Evolutionary conservation across 352 stramenopile genomes (phyloP).

Genomic region (Phytopythium ostracodes): DNA sequence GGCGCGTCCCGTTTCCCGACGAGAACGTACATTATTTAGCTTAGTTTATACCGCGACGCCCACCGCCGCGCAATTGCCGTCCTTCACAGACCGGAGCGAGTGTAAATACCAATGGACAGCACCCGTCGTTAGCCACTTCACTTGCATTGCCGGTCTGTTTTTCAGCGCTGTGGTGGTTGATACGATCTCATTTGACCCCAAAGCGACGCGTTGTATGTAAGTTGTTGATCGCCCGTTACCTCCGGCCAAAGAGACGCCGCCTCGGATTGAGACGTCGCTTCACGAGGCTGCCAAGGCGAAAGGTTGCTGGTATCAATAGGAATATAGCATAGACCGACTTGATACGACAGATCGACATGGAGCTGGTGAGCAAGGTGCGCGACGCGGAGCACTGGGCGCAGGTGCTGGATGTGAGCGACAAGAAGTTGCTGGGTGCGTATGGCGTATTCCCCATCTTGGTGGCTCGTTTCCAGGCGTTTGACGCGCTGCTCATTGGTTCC

Average conservation of each 20-base stretch:
- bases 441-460: constrained; percentile 2
- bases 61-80: neutral
- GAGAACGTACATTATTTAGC: constrained; percentile 6
- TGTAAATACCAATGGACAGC: constrained; percentile 5
- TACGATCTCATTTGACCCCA: too few species aligned
- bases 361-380: constrained; percentile 47
- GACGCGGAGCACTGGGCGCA: constrained; percentile 58
- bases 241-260: neutral
- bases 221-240: neutral
- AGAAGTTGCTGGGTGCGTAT: constrained; percentile 52
- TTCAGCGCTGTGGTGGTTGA: neutral
- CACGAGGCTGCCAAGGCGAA: neutral
- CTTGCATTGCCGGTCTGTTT: neutral
- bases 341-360: constrained; percentile 17
- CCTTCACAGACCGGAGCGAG: neutral
- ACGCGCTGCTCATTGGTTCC: neutral
- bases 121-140: neutral
- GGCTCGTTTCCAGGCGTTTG: neutral
- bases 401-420: constrained; percentile 49
- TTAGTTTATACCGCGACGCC: neutral
- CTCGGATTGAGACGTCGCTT: neutral
- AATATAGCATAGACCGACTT: neutral
- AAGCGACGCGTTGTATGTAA: too few species aligned
- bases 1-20: neutral
- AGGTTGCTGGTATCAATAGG: neutral